Conservation (phyloP, 2,329 filamentous ascomycete species). For the Ampelomyces quisqualis region DNA sequence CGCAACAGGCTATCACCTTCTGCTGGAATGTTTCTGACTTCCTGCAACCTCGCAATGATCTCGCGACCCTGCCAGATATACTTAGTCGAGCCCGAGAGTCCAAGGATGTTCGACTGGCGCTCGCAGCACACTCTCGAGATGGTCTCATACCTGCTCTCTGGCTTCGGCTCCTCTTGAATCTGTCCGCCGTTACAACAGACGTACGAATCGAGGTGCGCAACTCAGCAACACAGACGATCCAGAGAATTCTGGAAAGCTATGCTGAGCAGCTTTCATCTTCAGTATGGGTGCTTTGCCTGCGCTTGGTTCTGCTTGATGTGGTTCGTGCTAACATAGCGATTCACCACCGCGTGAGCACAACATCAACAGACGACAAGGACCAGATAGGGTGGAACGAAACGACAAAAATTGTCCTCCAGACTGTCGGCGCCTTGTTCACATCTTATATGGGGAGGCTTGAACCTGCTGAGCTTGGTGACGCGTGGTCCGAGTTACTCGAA, state of each 20-base stretch:
- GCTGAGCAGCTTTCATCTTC: slow-evolving; percentile 75
- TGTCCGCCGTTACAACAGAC: slow-evolving; percentile 71
- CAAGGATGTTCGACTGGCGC: slow-evolving; percentile 58
- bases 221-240: slow-evolving; percentile 84
- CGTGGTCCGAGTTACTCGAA: slow-evolving; percentile 73
- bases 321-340: slow-evolving; percentile 60
- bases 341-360: slow-evolving; percentile 22
- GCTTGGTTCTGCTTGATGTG: slow-evolving; percentile 77
- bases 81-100: slow-evolving; percentile 37
- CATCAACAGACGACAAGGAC: slow-evolving; percentile 15
- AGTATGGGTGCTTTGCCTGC: slow-evolving; percentile 81
- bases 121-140: slow-evolving; percentile 59
- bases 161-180: slow-evolving; percentile 71
- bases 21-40: slow-evolving; percentile 96
- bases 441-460: slow-evolving; percentile 74
- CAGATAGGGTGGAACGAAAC: slow-evolving; percentile 44
- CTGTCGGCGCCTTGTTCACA: slow-evolving; percentile 60
- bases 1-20: slow-evolving; percentile 75
- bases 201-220: slow-evolving; percentile 75
- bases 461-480: slow-evolving; percentile 65
- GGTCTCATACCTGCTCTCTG: slow-evolving; percentile 72
- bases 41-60: slow-evolving; percentile 57
- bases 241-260: slow-evolving; percentile 90
- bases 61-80: slow-evolving; percentile 34
- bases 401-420: slow-evolving; percentile 42